Base-by-base conservation (phyloP, 257 asterid genomes). In the Anisodus tanguticus region DNA sequence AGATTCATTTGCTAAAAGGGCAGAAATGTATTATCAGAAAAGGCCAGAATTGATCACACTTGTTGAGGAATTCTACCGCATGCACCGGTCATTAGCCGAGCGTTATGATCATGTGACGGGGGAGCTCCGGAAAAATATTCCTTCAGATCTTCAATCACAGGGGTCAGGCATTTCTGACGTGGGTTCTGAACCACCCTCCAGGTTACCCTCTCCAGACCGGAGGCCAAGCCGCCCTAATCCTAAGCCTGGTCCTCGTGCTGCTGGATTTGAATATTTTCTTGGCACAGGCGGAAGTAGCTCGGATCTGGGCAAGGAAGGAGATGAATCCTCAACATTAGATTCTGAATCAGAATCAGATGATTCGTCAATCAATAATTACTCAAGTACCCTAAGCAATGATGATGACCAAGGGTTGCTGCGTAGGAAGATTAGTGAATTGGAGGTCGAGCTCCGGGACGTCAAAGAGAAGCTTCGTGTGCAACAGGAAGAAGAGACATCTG, bases 111-210 rank as follows among this genome's bases (percentile, higher is more conserved):
- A 87, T 15, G 94, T 92, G n/a, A 91, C 94, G 0, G 95, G 97
- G n/a, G 97, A 94, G 55, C 90, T 94, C 5, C 89, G 89, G 57
- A 91, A 86, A 72, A 93, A 68, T 66, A 84, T 94, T 17, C 98
- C 97, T 63, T 90, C 94, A 0, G 98, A 97, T 89, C 93, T 97
- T 84, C 98, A 91, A 84, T 97, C 99, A 68, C 97, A 95, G 81
- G 93, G 97, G 77, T 97, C 99, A 0, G 95, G 98, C 66, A 70
- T 92, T 35, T 95, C 98, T 3, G 98, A 95, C 26, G 86, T 71
- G 5, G 91, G 97, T 59, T 92, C 98, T 8, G 99, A 97, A 83
- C 91, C 92, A 3, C 92, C 94, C 68, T 88, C 89, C 60, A 22
- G 89, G 22, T 6, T 43, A 82, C 91, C 91, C 5, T 90, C 95